Conservation (phyloP, 805 yeast genomes). For the Ogataea angusta region DNA sequence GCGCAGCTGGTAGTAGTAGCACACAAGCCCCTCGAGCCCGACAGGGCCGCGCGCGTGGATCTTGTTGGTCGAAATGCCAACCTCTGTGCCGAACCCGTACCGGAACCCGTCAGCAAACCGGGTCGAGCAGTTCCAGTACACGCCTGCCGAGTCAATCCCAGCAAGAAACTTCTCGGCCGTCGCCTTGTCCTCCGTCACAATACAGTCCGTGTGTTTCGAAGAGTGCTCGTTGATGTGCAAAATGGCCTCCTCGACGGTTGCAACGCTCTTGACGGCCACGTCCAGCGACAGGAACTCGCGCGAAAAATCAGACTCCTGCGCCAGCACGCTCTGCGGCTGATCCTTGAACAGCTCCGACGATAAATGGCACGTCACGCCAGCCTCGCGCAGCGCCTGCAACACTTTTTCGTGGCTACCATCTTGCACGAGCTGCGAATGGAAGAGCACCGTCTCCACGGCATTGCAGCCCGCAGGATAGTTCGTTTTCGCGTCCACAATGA, state of each 20-base stretch:
- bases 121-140: slow-evolving; percentile 96
- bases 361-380: slow-evolving; percentile 73
- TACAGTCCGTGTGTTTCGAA: slow-evolving; percentile 94
- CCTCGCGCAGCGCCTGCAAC: slow-evolving; percentile 44
- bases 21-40: slow-evolving; percentile 93
- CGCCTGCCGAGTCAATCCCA: slow-evolving; percentile 93
- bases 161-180: slow-evolving; percentile 75
- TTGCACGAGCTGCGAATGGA: slow-evolving; percentile 44
- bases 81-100: slow-evolving; percentile 98
- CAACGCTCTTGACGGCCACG: slow-evolving; percentile 67
- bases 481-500: slow-evolving; percentile 84
- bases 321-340: slow-evolving; percentile 35
- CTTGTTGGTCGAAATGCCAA: slow-evolving; percentile 94
- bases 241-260: slow-evolving; percentile 68
- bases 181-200: slow-evolving; percentile 70
- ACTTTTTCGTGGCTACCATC: slow-evolving; percentile 17
- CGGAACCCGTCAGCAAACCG: slow-evolving; percentile 98
- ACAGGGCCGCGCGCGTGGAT: slow-evolving; percentile 99
- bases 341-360: slow-evolving; percentile 46
- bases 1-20: slow-evolving; percentile 88
- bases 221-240: slow-evolving; percentile 85
- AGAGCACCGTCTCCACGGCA: slow-evolving; percentile 83
- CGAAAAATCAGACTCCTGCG: slow-evolving; percentile 67
- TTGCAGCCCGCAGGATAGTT: slow-evolving; percentile 99
- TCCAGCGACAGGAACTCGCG: slow-evolving; percentile 83